Percentiles rank a stretch among this genome's conserved stretches.
phyloP scores from a whole-genome alignment of 2,329 filamentous ascomycete genomes.

The Aspergillus persii region DNA sequence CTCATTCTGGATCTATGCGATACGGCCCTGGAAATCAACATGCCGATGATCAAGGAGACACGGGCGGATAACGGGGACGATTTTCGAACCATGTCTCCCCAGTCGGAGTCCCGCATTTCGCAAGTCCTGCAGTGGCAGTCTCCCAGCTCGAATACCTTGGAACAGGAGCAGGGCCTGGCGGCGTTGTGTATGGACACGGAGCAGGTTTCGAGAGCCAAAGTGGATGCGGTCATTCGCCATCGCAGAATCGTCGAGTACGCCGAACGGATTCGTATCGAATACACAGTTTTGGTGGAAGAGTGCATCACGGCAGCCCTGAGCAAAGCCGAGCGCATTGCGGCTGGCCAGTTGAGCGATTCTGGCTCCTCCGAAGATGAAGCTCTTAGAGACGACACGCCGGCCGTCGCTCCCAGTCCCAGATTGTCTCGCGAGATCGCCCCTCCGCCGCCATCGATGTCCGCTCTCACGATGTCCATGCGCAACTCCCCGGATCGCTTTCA shows the following conservation, averaged over 20 bases:
- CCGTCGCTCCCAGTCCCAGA: slow-evolving; percentile 7
- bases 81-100: slow-evolving; percentile 87
- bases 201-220: slow-evolving; percentile 77
- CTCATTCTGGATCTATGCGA: slow-evolving; percentile 92
- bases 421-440: slow-evolving; percentile 9
- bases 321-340: slow-evolving; percentile 84
- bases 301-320: slow-evolving; percentile 89
- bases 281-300: slow-evolving; percentile 87
- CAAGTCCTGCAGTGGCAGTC: slow-evolving; percentile 97
- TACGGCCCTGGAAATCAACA: slow-evolving; percentile 91
- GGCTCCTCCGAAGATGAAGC: slow-evolving; percentile 59
- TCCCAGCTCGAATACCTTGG: slow-evolving; percentile 82
- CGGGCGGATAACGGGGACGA: slow-evolving; percentile 65
- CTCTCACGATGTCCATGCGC: slow-evolving; percentile 57
- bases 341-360: slow-evolving; percentile 80
- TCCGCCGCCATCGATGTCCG: slow-evolving; percentile 36
- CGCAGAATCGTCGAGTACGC: slow-evolving; percentile 92
- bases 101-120: slow-evolving; percentile 90
- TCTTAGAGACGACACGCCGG: slow-evolving; percentile 36
- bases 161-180: slow-evolving; percentile 88
- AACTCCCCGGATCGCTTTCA: slow-evolving; percentile 53
- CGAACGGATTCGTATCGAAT: slow-evolving; percentile 91
- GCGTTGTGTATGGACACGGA: slow-evolving; percentile 89
- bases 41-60: slow-evolving; percentile 85
- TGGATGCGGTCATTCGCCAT: slow-evolving; percentile 89